Evolutionary conservation across 2,329 filamentous ascomycete genomes (phyloP), one percentile per base, ranked within the genome.

Genomic region (Fusarium multiceps): DNA sequence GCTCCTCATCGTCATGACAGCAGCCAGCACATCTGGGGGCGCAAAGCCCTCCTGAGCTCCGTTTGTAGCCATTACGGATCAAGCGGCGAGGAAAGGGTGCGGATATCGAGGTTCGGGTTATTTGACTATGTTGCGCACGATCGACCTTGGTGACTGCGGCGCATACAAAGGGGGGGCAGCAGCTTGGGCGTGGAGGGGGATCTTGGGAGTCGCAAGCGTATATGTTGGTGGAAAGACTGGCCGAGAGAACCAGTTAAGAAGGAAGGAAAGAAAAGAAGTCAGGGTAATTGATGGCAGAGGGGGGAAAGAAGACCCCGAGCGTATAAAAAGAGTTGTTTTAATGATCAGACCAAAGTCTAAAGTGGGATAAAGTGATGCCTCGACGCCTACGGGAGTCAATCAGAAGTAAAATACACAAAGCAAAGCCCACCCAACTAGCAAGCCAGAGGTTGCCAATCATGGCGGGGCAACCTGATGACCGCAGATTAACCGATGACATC

Each of bases 1-100:
- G 82, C 91, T 92, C 79, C 94, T 91, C 94, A 99, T 97, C 69
- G 94, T 96, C 78, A 90, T 88, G 82, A 98, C 90, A 69, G 95
- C 96, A 74, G 92, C 90, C 75, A 98, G 86, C 74, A 99, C 93
- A 77, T 86, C 84, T 47, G 83, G 81, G 69, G 93, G 92, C 82
- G 89, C 88, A 82, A 96, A 97, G 80, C 88, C 88, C 82, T 92
- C 89, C 80, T 89, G 87, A 71, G 85, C 82, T 73, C 85, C 84
- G 79, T 86, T 89, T 75, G 87, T 81, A 78, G 92, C 90, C 92
- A 95, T 95, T 79, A 69, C 45, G 60, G 66, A 68, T 66, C 66
- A 64, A 62, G 59, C 48, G 56, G 58, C 45, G 40, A 56, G 40
- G 40, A 55, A 25, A 37, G 28, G 30, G 37, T 55, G 43, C 21